These are phyloP conservation scores for Penicillium sp. DNA, from an alignment of 2,329 filamentous ascomycete species.

Conservation along the genomic window DNA sequence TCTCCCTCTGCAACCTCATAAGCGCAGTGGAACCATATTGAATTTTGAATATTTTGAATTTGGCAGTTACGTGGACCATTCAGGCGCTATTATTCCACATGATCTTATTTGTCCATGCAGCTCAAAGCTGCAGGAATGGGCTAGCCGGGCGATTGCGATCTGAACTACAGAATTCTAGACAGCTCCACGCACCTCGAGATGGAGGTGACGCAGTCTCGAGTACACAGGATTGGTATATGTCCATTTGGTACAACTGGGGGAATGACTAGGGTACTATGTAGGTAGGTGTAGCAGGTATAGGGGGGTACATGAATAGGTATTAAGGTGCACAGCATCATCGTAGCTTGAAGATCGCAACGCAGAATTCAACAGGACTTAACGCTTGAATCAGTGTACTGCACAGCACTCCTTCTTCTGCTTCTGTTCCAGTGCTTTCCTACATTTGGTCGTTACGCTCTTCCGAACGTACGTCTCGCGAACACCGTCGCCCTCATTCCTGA, in stretches of 20 bases:
- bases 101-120: conserved; percentile 8
- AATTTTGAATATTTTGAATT: too few species aligned
- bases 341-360: not conserved
- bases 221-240: not conserved
- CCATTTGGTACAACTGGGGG: not conserved
- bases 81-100: not conserved
- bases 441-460: conserved; percentile 44
- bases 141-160: conserved; percentile 14
- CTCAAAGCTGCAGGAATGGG: conserved; percentile 8
- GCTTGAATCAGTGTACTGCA: not conserved
- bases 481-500: conserved; percentile 68
- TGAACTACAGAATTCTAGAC: conserved; percentile 20
- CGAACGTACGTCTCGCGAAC: conserved; percentile 72
- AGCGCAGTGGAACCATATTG: not conserved
- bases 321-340: not conserved
- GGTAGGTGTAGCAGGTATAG: not conserved
- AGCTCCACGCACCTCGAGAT: conserved; percentile 7
- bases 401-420: conserved; percentile 12
- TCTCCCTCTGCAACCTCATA: not conserved
- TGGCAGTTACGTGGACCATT: not conserved
- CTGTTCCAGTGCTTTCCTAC: conserved; percentile 32
- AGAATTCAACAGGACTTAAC: not conserved
- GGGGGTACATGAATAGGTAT: not conserved
- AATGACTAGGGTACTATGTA: not conserved
- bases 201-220: not conserved